phyloP scores from a whole-genome alignment of 495 filamentous ascomycete species.

The Choiromyces venosus region DNA sequence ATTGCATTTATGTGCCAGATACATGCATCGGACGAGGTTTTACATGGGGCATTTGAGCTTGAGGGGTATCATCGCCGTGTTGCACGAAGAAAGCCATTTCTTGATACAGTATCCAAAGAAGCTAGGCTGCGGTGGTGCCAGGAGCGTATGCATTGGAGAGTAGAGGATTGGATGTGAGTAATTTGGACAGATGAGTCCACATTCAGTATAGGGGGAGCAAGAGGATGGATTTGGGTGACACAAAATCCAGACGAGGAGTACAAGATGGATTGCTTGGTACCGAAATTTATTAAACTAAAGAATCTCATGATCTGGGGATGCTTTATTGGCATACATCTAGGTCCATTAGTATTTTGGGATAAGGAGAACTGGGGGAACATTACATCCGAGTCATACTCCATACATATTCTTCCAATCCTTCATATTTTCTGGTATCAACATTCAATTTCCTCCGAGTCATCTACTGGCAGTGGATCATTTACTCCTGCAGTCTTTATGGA shows the following conservation, averaged over 20 bases:
- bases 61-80: not conserved
- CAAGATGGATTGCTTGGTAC: slow-evolving; percentile 7
- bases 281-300: slow-evolving; percentile 13
- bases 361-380: slow-evolving; percentile 10
- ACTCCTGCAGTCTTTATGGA: slow-evolving; percentile 18
- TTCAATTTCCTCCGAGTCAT: not conserved
- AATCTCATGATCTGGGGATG: too few species aligned
- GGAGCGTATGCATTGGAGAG: not conserved
- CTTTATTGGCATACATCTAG: slow-evolving; percentile 8
- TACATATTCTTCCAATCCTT: slow-evolving; percentile 13
- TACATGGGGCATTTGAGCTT: not conserved
- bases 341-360: slow-evolving; percentile 5
- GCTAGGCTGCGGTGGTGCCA: not conserved
- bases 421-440: slow-evolving; percentile 18
- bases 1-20: not conserved
- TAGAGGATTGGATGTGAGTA: not conserved
- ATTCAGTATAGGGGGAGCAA: not conserved
- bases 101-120: not conserved
- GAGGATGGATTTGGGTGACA: slow-evolving; percentile 4
- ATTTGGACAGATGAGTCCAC: slow-evolving; percentile 20
- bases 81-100: not conserved
- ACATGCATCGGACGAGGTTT: not conserved
- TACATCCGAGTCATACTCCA: slow-evolving; percentile 4
- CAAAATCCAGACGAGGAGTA: slow-evolving; percentile 4
- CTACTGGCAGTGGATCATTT: too few species aligned